Evolutionary conservation across 345 rosid species (phyloP), one percentile per base, ranked within the genome.

Genomic region (Euphorbia peplus): DNA sequence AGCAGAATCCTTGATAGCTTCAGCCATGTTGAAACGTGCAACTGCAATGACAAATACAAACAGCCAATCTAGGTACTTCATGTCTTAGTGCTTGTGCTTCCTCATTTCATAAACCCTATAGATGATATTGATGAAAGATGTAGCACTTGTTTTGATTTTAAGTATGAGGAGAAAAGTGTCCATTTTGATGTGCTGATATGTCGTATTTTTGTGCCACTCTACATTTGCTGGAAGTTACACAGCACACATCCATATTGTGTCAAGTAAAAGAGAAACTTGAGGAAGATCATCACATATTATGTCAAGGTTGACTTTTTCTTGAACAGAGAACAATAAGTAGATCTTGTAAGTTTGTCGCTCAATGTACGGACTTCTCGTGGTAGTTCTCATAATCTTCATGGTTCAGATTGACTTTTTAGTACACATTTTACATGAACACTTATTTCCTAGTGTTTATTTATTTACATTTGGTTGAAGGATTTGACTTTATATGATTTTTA

Each of bases 11-110:
- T 78, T 86, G 66, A 85, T 93, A 60, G 89, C 83, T 63, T 70
- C 80, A 59, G 96, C 96, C 47, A 82, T 90, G 86, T 70, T 93
- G 80, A 90, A 82, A 76, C 92, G 97, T 54, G 84, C 93, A 14
- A 93, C 95, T 0, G 91, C 96, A 60, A 83, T 72, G 82, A 91
- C 98, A 15, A 91, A 89, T 72, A 54, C 90, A 48, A 93, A 93
- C 62, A 84, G 86, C 73, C 93, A 89, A 58, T 90, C 96, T 44
- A 93, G 98, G 98, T 93, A 68, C 67, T 60, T 4, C 0, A 4
- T 48, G 60, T 18, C 21, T 52, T 1, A 16, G 18, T 41, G 14
- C 39, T 15, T 44, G 18, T 41, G 14, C 39, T 15, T 44, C 5
- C 64, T 9, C 11, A 5, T 3, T 25, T 19, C n/a, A 24, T 66